Evolutionary conservation across 257 asterid genomes (phyloP), one percentile per base, ranked within the genome.

Genomic region (Cordia subcordata): DNA sequence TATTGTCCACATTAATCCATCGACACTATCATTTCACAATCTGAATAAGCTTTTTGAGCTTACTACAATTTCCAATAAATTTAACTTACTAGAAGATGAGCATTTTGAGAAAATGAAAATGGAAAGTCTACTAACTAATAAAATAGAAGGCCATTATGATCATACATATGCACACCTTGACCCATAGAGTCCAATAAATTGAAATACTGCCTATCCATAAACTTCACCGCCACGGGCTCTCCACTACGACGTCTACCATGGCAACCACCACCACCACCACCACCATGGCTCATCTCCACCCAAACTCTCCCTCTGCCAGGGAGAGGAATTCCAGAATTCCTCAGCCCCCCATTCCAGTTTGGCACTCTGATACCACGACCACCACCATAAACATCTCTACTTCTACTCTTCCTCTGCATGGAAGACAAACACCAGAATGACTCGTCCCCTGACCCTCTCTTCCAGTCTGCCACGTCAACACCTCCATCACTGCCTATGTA

Each of bases 161-260:
- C 96, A 70, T 72, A 66, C 70, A 83, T 84, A 68, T 91, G 96
- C 72, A 87, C 84, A 0, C 96, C 52, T 58, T 88, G 96, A 33
- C 90, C 95, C 94, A 91, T 85, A 40, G 96, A 85, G 81, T 87
- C 96, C 78, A 91, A 76, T 74, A 87, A 83, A 63, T 79, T 85
- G 79, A 82, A 69, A 79, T 82, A 85, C 76, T 87, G 96, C 68
- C 69, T 77, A 66, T 91, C 96, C 8, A 84, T 79, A 38, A 87
- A 82, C 69, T 79, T 83, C 56, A 77, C 66, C 10, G 93, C 73
- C 6, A 83, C 76, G 8, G 83, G 77, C 13, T 67, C 85, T 8
- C 70, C 55, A 0, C 60, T 73, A 17, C 68, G 67, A 1, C 74
- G n/a, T n/a, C n/a, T 66, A 3, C 65, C 56, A 10, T n/a, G n/a